Conservation (phyloP, 2,329 filamentous ascomycete genomes). For the Cladosporium austrohemisphaericum region DNA sequence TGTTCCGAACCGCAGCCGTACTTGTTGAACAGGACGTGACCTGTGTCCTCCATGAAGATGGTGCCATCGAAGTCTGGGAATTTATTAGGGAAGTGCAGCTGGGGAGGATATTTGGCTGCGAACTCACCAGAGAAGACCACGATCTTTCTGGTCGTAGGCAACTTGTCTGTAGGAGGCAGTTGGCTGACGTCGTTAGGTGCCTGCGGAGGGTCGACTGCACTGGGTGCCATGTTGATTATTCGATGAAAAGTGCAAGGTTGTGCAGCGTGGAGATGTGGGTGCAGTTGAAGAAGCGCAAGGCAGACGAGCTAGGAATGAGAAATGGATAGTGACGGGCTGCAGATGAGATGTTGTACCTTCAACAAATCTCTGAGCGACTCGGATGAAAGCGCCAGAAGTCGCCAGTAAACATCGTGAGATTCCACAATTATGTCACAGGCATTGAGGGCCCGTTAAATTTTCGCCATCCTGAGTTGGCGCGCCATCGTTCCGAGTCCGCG, state of each 20-base stretch:
- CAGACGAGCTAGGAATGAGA: neutral
- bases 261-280: neutral
- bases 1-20: constrained; percentile 59
- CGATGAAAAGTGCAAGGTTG: neutral
- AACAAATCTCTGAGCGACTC: too few species aligned
- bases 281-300: neutral
- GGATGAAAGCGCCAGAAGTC: neutral
- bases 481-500: neutral
- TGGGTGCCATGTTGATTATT: constrained; percentile 31
- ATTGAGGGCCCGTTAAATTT: neutral
- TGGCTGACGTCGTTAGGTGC: constrained; percentile 21
- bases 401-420: constrained; percentile 1
- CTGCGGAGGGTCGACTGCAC: constrained; percentile 29
- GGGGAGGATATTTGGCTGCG: too few species aligned
- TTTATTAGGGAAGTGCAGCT: constrained; percentile 7
- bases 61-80: constrained; percentile 64
- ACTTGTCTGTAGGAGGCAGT: constrained; percentile 16
- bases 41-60: constrained; percentile 63
- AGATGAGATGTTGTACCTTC: too few species aligned
- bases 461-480: neutral
- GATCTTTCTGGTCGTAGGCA: constrained; percentile 52
- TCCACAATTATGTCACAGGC: constrained; percentile 10
- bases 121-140: constrained; percentile 56
- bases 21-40: constrained; percentile 64
- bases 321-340: neutral